These are phyloP conservation scores for Pistacia integerrima DNA, from an alignment of 345 rosid genomes.

Conservation along the genomic window DNA sequence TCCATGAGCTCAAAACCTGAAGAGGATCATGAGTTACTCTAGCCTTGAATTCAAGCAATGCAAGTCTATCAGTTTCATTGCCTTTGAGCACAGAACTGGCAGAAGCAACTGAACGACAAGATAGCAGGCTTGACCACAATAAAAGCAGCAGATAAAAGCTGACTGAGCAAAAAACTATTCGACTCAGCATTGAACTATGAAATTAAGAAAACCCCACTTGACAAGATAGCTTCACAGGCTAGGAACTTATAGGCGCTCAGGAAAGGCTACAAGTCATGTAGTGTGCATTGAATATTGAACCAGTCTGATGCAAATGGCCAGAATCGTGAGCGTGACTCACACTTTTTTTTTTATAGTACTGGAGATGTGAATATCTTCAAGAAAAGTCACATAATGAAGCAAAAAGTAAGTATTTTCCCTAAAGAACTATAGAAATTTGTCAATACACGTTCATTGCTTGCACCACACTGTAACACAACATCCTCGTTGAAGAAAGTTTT, in stretches of 20 bases:
- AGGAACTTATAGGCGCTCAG: background rate
- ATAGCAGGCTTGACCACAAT: background rate
- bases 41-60: conserved; percentile 9
- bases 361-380: too few relatives aligned
- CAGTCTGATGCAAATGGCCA: too few relatives aligned
- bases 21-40: background rate
- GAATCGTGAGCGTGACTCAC: too few relatives aligned
- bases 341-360: too few relatives aligned
- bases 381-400: too few relatives aligned
- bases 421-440: too few relatives aligned
- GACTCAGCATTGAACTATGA: background rate
- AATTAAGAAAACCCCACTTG: background rate
- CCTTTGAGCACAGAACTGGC: background rate
- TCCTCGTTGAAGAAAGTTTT: too few relatives aligned
- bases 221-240: background rate
- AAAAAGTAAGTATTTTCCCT: too few relatives aligned
- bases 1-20: background rate
- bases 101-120: background rate
- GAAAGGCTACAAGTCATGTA: background rate
- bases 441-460: too few relatives aligned
- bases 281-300: too few relatives aligned
- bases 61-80: conserved; percentile 10
- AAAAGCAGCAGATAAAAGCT: conserved; percentile 8
- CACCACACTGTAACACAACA: too few relatives aligned
- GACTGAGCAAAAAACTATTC: too few relatives aligned